Base-by-base conservation (phyloP, 345 rosid genomes). In the Citrus unshiu region DNA sequence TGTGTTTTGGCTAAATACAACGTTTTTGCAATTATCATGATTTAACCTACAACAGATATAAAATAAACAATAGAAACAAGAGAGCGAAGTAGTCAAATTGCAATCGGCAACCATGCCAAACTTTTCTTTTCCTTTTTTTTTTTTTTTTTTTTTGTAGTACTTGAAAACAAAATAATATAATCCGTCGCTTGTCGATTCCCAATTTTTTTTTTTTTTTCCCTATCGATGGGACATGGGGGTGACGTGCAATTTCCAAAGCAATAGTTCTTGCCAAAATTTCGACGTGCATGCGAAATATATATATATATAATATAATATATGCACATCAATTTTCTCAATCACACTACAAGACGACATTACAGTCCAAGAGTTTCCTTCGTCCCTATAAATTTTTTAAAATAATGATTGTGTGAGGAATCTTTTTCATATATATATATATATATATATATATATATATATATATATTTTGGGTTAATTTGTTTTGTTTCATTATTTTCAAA, bases 171-270 rank as follows among this genome's bases (percentile, higher is more conserved):
- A 24, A 29, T 35, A 68, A 68, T 24, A 6, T 49, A 25, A 43
- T 16, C 1, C 1, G 13, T n/a, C 14, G 16, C 30, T 34, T 9
- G 6, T 57, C 66, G 34, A 40, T 61, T 74, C 39, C 59, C 39
- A 27, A 61, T 10, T 27, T 43, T 32, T 72, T 72, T 43, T 9
- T 34, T 40, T 8, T 25, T 25, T 25, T 25, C 25, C 5, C 3
- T 24, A 30, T 39, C 58, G 46, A 54, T 61, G 68, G 35, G 64
- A 35, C 25, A 24, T n/a, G 65, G 16, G 10, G 4, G 37, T 39
- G 77, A 74, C 68, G 4, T 62, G 68, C 77, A 24, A 74, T 13
- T 74, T 74, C 59, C 77, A 74, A 74, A 74, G 59, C 69, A 39
- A 27, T 16, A 54, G 40, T 72, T 4, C 63, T 56, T 22, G 10